Base-by-base conservation (phyloP, 495 filamentous ascomycete species). In the Neurospora sublineolata region DNA sequence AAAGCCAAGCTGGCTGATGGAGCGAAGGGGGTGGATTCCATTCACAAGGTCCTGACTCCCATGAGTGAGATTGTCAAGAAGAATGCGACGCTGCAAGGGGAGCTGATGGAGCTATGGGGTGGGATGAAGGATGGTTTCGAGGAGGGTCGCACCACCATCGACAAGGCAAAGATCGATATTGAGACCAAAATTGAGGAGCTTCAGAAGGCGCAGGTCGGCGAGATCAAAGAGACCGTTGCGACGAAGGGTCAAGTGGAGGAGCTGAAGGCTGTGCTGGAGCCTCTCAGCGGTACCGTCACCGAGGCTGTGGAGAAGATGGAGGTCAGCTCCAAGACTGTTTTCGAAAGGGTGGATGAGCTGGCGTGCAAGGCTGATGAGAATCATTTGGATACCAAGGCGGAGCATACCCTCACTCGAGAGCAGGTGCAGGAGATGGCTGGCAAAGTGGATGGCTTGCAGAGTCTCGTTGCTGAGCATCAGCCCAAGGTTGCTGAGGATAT, bases 171-270 rank as follows among this genome's bases (percentile, higher is more conserved):
- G 78, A 80, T 90, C n/a, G 88, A 93, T 73, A 90, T 88, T 72
- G 86, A 94, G 14, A 87, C 90, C 42, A 79, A 80, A 58, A 96
- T 93, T 36, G 93, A 94, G 69, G 90, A 92, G 76, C 84, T 87
- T 6, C 85, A 90, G 37, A 87, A 89, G 16, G 88, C 87, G 30
- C 87, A 89, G 70, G 85, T 87, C 52, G 91, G 91, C 70, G 85
- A 89, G 68, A 86, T 92, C 75, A 87, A 92, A 67, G 89, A 90
- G 70, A 86, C 91, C 11, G 78, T 89, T 5, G 86, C 85, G 70
- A 93, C 90, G 44, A 97, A 91, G 79, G 84, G 87, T 3, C 87
- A 94, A 40, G 89, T 92, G 0, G 94, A 97, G 73, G 94, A 97
- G 72, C 89, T 97, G 58, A 92, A 89, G 76, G 80, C 91, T 3